A percentile compares a stretch with the other conserved stretches of the same genome.
These are phyloP conservation scores for Xylariales sp. DNA, from an alignment of 2,329 filamentous ascomycete species.

Conservation along the genomic window DNA sequence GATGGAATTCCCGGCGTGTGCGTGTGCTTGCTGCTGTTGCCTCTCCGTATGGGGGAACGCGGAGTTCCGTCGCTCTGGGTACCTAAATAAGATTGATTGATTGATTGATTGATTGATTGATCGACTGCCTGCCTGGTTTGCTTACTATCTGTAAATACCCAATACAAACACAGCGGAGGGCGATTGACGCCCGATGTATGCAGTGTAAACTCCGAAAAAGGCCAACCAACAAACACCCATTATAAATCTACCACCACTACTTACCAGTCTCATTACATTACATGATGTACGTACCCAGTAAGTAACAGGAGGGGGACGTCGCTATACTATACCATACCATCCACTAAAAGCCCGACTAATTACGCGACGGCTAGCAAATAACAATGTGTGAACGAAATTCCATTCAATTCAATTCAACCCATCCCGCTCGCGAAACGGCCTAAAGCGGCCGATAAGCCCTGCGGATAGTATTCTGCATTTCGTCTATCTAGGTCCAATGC, in stretches of 20 bases:
- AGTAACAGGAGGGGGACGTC: not conserved
- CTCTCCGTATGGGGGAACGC: not conserved
- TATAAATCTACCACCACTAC: not conserved
- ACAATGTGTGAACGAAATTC: not conserved
- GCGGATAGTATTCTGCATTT: constrained; percentile 11
- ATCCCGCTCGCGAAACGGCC: too few relatives aligned
- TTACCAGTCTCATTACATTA: not conserved
- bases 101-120: not conserved
- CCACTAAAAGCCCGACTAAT: not conserved
- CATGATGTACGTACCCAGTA: too few relatives aligned
- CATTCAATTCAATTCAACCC: too few relatives aligned
- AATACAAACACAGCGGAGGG: not conserved
- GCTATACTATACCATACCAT: too few relatives aligned
- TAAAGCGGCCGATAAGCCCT: constrained; percentile 5
- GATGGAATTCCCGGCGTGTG: not conserved
- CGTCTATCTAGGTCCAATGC: constrained; percentile 6
- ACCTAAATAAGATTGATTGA: too few relatives aligned
- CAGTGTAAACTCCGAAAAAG: too few relatives aligned
- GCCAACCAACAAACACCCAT: too few relatives aligned
- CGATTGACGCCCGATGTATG: not conserved
- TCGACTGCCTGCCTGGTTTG: not conserved
- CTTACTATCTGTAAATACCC: too few relatives aligned
- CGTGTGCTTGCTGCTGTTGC: not conserved
- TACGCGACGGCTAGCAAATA: not conserved
- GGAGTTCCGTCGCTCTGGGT: constrained; percentile 2